Conservation (phyloP, 139 green algal species). For the Chlorella sp. region DNA sequence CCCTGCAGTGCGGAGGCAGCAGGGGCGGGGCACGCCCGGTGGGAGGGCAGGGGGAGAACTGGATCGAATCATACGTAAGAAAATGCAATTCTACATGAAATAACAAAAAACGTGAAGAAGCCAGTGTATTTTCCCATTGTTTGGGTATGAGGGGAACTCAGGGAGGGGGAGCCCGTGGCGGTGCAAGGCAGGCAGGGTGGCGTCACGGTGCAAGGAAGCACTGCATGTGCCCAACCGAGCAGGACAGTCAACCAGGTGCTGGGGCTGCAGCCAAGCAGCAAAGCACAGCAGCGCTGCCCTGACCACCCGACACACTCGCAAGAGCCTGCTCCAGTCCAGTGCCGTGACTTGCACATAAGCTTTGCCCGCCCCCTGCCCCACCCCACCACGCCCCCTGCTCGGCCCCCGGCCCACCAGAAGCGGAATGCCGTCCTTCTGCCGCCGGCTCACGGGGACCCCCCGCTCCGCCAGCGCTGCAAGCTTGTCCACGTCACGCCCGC, state of each 20-base stretch:
- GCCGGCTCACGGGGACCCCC: conserved; percentile 30
- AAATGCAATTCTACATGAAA: no score
- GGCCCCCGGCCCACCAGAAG: conserved; percentile 4
- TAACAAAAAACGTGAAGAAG: no score
- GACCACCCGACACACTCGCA: no score
- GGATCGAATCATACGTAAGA: no score
- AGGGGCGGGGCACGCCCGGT: background rate
- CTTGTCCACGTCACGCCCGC: conserved; percentile 62
- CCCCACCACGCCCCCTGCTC: background rate
- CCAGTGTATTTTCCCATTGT: no score
- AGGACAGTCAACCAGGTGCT: background rate
- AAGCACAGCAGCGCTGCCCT: background rate
- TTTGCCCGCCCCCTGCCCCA: no score
- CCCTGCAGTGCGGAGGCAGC: background rate
- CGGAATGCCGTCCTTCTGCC: background rate
- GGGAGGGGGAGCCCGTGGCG: no score
- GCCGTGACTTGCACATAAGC: no score
- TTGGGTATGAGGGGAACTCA: no score
- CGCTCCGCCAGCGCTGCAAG: conserved; percentile 24
- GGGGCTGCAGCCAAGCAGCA: background rate
- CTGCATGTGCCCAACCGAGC: background rate
- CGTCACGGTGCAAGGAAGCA: background rate
- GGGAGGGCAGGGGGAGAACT: background rate
- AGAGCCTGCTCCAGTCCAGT: no score
- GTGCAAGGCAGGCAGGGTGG: no score